Evolutionary conservation across 2,329 filamentous ascomycete genomes (phyloP), one percentile per base, ranked within the genome.

Genomic region (Sporothrix inflata): DNA sequence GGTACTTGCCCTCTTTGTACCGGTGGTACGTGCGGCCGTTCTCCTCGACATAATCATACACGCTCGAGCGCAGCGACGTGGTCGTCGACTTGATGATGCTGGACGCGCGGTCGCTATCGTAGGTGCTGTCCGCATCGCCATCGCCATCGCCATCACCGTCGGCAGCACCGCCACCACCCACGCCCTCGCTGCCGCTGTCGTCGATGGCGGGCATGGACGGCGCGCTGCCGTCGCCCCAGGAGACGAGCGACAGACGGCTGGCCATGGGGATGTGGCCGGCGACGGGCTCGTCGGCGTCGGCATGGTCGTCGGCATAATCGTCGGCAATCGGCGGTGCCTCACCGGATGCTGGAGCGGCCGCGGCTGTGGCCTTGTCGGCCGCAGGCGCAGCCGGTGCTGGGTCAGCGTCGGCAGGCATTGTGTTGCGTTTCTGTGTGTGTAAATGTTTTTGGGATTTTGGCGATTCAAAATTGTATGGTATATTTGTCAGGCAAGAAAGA

Each of bases 1-100:
- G 72, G 42, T 76, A 76, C 65, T 75, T 73, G 45, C 74, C 74
- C 42, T 74, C 53, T 49, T 75, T 75, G 72, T 73, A 75, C 6
- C 68, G 67, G 65, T 75, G 74, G 42, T 73, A 75, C n/a, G 74
- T 75, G 5, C 74, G 73, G 38, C 74, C 74, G 21, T 75, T 72
- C 53, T 75, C 74, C 57, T 75, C 73, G 34, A 75, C 71, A 45
- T 55, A 75, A 45, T 74, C 55, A 60, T 74, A 75, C 16, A 74
- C 45, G 61, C 74, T 75, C 0, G 74, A 75, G 11, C 57, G 57
- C 9, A 73, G 21, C 40, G 74, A 75, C 38, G 72, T 73, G 0
- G 70, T 73, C 1, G 69, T 60, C 2, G 65, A 63, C n/a, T 53
- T 72, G 12, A 42, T 2, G 6, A 24, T 27, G 47, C 21, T 53